Evolutionary conservation across 164 flowering plant species (phyloP).

Genomic region (Taxillus chinensis): DNA sequence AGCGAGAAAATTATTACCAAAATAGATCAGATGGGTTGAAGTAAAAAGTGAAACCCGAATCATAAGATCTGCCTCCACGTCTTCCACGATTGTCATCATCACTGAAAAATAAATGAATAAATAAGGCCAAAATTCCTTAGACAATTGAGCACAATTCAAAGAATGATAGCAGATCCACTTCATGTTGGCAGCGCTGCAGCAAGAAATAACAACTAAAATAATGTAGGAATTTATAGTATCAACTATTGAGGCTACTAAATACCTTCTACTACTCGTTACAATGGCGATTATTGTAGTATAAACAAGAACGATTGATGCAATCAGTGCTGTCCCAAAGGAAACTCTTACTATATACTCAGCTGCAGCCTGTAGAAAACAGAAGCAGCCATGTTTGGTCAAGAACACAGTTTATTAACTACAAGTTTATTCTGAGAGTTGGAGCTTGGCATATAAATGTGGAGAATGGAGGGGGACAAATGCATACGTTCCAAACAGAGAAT

Average conservation of each 20-base stretch:
- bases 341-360: conserved; percentile 73
- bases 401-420: not conserved
- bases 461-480: too few species aligned
- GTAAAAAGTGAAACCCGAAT: conserved; percentile 53
- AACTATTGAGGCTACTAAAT: conserved; percentile 7
- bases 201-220: too few species aligned
- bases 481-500: not conserved
- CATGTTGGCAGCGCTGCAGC: not conserved
- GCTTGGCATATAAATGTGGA: not conserved
- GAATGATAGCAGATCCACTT: not conserved
- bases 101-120: conserved; percentile 26
- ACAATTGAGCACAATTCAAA: not conserved
- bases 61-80: conserved; percentile 72
- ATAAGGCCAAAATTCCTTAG: not conserved
- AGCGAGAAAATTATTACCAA: conserved; percentile 41
- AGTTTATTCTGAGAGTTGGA: not conserved
- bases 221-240: too few species aligned
- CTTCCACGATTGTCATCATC: conserved; percentile 88
- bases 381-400: conserved; percentile 5
- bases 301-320: conserved; percentile 89
- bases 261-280: conserved; percentile 81
- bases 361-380: conserved; percentile 42
- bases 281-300: conserved; percentile 76
- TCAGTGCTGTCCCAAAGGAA: conserved; percentile 86
- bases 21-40: conserved; percentile 64